phyloP scores from a whole-genome alignment of 176 grass and related monocot species.

The Oryza glaberrima region DNA sequence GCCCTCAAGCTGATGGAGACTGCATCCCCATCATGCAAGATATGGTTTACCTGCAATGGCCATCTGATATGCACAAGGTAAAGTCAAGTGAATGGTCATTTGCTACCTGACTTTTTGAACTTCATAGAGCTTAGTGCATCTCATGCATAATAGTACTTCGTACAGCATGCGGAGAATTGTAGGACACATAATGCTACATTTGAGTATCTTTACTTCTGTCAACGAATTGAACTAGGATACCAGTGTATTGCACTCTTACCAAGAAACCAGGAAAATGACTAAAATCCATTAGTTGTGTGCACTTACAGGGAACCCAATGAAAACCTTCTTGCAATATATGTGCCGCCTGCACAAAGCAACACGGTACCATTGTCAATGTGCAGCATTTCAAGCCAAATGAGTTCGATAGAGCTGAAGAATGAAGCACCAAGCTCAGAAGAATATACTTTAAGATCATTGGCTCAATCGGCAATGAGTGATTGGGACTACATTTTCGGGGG shows the following conservation, averaged over 20 bases:
- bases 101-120: neutral
- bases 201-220: neutral
- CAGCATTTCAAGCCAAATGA: conserved; percentile 47
- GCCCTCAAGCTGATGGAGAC: conserved; percentile 46
- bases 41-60: conserved; percentile 77
- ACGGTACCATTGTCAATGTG: neutral
- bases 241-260: neutral
- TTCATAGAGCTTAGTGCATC: neutral
- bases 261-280: neutral
- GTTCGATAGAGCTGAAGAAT: conserved; percentile 14
- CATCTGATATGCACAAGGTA: conserved; percentile 62
- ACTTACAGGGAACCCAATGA: conserved; percentile 44
- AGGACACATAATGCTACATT: neutral
- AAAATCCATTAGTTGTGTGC: neutral
- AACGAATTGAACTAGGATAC: neutral
- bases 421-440: conserved; percentile 10
- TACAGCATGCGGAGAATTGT: neutral
- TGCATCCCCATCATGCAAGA: conserved; percentile 59
- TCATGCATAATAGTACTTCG: neutral
- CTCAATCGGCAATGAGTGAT: conserved; percentile 25
- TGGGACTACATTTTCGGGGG: conserved; percentile 35
- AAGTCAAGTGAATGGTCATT: neutral
- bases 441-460: conserved; percentile 13
- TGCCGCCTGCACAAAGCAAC: conserved; percentile 26
- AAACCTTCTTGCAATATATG: conserved; percentile 26